Conservation (phyloP, 2,329 filamentous ascomycete genomes). For the Coleophoma cylindrospora region DNA sequence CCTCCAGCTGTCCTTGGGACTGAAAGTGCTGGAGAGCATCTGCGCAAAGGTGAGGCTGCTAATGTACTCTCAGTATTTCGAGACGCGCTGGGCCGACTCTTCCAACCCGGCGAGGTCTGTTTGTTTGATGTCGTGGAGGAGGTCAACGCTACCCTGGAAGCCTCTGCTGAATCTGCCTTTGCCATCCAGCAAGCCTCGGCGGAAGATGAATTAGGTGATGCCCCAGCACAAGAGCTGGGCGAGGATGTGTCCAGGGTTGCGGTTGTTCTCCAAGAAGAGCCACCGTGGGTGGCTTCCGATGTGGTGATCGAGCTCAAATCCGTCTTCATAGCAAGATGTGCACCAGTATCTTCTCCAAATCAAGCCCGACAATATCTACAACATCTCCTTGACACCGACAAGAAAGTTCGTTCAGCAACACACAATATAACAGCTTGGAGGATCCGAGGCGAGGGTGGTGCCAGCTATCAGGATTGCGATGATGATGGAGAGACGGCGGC, state of each 20-base stretch:
- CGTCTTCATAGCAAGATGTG: conserved; percentile 76
- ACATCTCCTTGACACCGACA: conserved; percentile 76
- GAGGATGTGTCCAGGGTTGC: not conserved
- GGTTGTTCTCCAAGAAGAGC: conserved; percentile 6
- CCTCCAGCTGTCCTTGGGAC: conserved; percentile 73
- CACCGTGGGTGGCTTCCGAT: conserved; percentile 70
- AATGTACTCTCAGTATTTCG: conserved; percentile 65
- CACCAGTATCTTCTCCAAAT: conserved; percentile 60
- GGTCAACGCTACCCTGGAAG: conserved; percentile 33
- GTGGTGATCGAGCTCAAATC: conserved; percentile 78
- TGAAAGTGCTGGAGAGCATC: conserved; percentile 66
- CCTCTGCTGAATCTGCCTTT: not conserved
- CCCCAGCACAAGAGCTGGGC: conserved; percentile 20
- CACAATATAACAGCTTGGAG: conserved; percentile 97
- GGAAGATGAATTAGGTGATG: conserved; percentile 10
- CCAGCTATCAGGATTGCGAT: conserved; percentile 81
- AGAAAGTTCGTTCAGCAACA: conserved; percentile 77
- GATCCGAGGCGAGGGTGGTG: conserved; percentile 53
- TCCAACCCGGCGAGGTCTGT: conserved; percentile 71
- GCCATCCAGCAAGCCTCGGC: not conserved
- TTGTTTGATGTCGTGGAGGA: conserved; percentile 89
- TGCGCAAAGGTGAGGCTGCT: conserved; percentile 66
- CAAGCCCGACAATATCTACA: conserved; percentile 68
- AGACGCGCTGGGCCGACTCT: conserved; percentile 62
- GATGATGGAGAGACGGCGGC: conserved; percentile 96